Evolutionary conservation across 305 asterid species (phyloP).

Genomic region (Withania somnifera): DNA sequence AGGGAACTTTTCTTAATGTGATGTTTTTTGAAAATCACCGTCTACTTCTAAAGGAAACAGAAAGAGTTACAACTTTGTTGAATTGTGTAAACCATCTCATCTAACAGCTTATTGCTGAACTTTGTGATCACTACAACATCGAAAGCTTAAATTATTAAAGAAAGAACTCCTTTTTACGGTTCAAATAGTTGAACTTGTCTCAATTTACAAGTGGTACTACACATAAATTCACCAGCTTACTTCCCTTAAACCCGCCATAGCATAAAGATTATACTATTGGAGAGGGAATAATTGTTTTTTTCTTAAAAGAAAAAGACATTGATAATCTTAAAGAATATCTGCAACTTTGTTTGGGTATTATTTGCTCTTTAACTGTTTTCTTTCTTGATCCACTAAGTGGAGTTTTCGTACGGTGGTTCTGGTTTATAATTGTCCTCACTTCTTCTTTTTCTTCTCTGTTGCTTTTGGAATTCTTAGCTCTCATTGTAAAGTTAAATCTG

Average conservation of each 20-base stretch:
- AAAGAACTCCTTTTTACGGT: not conserved
- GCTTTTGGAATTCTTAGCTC: conserved; percentile 3
- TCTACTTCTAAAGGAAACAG: not conserved
- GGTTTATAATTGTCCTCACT: not conserved
- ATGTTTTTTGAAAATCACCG: not conserved
- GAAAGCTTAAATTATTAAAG: not conserved
- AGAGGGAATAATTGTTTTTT: not conserved
- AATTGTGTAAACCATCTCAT: not conserved
- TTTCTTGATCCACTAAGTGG: not conserved
- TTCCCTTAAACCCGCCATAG: not conserved
- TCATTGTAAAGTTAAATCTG: conserved; percentile 2
- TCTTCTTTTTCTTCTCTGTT: not conserved
- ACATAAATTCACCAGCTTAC: not conserved
- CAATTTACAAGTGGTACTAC: not conserved
- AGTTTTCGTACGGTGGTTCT: not conserved
- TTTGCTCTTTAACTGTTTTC: not conserved
- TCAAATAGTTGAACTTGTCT: not conserved
- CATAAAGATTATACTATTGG: not conserved
- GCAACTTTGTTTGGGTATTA: not conserved
- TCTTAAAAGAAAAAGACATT: not conserved
- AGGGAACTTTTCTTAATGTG: not conserved
- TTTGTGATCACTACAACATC: not conserved
- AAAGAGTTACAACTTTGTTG: not conserved
- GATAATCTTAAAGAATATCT: too few species aligned
- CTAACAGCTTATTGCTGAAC: not conserved